These are phyloP conservation scores for Jacaranda copaia DNA, from an alignment of 257 asterid species.

Conservation along the genomic window DNA sequence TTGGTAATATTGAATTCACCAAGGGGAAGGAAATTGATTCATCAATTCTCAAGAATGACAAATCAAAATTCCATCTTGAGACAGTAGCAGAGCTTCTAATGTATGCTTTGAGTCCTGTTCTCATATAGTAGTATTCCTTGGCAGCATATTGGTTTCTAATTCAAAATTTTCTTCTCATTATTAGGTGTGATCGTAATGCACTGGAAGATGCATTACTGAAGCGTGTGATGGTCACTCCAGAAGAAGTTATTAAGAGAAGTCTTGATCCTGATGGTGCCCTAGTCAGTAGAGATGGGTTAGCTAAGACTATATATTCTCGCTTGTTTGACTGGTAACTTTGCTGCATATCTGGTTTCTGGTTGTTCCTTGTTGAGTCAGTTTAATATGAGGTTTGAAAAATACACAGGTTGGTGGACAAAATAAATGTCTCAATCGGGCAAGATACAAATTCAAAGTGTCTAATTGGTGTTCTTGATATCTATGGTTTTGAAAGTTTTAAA, in stretches of 20 bases:
- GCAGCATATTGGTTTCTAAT: conserved; percentile 22
- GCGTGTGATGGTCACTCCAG: conserved; percentile 98
- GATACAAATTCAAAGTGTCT: conserved; percentile 79
- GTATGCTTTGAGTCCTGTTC: conserved; percentile 50
- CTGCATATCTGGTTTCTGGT: background rate
- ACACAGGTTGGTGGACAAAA: conserved; percentile 93
- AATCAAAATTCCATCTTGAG: conserved; percentile 87
- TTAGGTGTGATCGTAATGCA: conserved; percentile 79
- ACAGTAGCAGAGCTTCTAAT: conserved; percentile 92
- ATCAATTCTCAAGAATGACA: conserved; percentile 85
- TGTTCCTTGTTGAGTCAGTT: conserved; percentile 5
- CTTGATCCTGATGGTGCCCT: conserved; percentile 90
- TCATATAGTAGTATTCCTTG: conserved; percentile 10
- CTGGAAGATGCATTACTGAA: conserved; percentile 89
- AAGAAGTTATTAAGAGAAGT: conserved; percentile 98
- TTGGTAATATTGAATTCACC: conserved; percentile 83
- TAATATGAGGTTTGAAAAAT: conserved; percentile 36
- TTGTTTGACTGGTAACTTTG: conserved; percentile 85
- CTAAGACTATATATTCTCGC: conserved; percentile 88
- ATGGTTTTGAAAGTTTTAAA: conserved; percentile 97
- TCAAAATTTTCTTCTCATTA: conserved; percentile 25
- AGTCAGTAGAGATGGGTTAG: conserved; percentile 93
- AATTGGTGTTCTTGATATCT: conserved; percentile 97
- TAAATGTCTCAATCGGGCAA: conserved; percentile 91
- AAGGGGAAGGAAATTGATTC: conserved; percentile 89